These are phyloP conservation scores for Suillus sp. DNA, from an alignment of 768 basidiomycete species.

Conservation along the genomic window DNA sequence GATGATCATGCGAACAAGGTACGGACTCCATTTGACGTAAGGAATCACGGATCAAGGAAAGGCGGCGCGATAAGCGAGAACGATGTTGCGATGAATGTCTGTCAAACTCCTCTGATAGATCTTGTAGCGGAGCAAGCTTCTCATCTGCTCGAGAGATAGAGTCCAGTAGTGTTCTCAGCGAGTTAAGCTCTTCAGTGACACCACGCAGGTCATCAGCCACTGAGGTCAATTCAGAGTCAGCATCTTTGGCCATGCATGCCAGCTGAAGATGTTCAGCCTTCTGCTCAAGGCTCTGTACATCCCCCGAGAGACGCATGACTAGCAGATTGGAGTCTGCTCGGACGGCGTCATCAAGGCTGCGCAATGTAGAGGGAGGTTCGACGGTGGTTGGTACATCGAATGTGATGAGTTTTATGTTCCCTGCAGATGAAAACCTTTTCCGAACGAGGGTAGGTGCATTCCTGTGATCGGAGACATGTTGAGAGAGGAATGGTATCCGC, in stretches of 20 bases:
- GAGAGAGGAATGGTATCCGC: constrained; percentile 61
- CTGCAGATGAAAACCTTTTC: constrained; percentile 39
- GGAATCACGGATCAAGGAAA: constrained; percentile 56
- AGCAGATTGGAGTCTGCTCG: constrained; percentile 71
- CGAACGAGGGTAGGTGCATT: constrained; percentile 27
- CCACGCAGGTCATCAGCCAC: constrained; percentile 41
- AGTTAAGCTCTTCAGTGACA: constrained; percentile 42
- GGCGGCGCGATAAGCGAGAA: constrained; percentile 44
- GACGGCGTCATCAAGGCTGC: constrained; percentile 63
- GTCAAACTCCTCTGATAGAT: constrained; percentile 41
- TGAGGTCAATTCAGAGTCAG: constrained; percentile 46
- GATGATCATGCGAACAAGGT: constrained; percentile 44
- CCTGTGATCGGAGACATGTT: constrained; percentile 18
- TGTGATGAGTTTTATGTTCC: constrained; percentile 38
- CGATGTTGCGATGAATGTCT: constrained; percentile 36
- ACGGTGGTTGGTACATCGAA: constrained; percentile 34
- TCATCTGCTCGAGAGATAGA: constrained; percentile 29
- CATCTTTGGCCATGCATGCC: constrained; percentile 53
- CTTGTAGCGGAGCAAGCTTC: constrained; percentile 38
- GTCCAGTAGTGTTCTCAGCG: constrained; percentile 40
- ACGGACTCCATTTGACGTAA: constrained; percentile 56
- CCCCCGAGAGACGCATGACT: constrained; percentile 62
- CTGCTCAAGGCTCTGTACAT: constrained; percentile 49
- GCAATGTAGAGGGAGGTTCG: constrained; percentile 57
- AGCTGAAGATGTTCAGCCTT: constrained; percentile 52